phyloP scores from a whole-genome alignment of 192 early-diverging fungal species.

The Lunasporangiospora selenospora region DNA sequence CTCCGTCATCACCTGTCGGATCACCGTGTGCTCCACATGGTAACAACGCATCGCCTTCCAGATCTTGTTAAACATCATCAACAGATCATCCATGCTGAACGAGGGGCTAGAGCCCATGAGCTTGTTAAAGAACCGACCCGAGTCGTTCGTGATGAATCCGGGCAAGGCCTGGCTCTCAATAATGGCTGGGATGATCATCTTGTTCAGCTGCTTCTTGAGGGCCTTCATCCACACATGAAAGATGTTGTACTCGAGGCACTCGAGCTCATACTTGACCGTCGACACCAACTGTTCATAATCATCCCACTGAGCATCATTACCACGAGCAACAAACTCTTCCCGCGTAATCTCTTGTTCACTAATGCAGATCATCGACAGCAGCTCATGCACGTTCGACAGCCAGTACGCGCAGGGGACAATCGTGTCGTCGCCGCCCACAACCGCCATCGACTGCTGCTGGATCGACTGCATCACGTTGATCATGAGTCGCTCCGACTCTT shows the following conservation, averaged over 20 bases:
- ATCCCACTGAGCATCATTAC: constrained; percentile 71
- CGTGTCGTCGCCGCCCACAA: constrained; percentile 81
- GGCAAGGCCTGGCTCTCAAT: constrained; percentile 96
- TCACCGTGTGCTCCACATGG: constrained; percentile 92
- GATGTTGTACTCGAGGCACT: constrained; percentile 92
- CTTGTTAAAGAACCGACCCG: constrained; percentile 89
- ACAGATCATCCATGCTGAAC: constrained; percentile 96
- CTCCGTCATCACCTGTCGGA: constrained; percentile 95
- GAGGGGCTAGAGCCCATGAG: constrained; percentile 76
- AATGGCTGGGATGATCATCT: constrained; percentile 96
- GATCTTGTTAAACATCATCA: constrained; percentile 94
- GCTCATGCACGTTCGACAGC: constrained; percentile 97
- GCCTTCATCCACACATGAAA: constrained; percentile 99
- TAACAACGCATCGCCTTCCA: constrained; percentile 98
- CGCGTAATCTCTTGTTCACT: constrained; percentile 46
- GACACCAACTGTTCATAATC: constrained; percentile 84
- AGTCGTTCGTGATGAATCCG: constrained; percentile 93
- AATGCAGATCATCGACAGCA: constrained; percentile 82
- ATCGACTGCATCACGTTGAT: constrained; percentile 87
- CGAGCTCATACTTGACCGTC: constrained; percentile 88
- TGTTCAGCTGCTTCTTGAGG: constrained; percentile 91
- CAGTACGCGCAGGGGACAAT: constrained; percentile 89
- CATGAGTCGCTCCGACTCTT: constrained; percentile 84
- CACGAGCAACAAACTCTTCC: constrained; percentile 58
- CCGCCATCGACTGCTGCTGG: constrained; percentile 73